Conservation (phyloP, 106 monocot species). For the Iris macrosiphon region DNA sequence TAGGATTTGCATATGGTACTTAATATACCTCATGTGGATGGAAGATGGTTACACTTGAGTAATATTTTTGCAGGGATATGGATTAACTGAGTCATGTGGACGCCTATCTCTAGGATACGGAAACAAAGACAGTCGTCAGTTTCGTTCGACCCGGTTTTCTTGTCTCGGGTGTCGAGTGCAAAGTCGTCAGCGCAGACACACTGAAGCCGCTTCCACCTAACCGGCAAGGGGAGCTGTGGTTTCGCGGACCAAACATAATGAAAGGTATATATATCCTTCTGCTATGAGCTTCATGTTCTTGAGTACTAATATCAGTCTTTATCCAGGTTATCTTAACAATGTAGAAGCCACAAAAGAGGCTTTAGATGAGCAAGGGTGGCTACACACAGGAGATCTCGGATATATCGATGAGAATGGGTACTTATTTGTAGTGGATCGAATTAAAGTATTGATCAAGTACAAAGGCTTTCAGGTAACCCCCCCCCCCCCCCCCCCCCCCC, state of each 20-base stretch:
- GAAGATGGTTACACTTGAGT: no score
- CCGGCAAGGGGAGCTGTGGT: conserved; percentile 68
- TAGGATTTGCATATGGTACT: no score
- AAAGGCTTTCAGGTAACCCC: conserved; percentile 87
- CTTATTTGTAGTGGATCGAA: conserved; percentile 64
- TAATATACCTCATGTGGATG: no score
- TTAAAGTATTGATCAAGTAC: conserved; percentile 80
- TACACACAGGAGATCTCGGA: conserved; percentile 80
- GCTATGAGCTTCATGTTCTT: not conserved
- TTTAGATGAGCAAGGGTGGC: conserved; percentile 60
- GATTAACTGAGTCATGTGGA: conserved; percentile 78
- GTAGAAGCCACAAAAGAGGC: conserved; percentile 52
- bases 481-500: no score
- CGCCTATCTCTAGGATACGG: conserved; percentile 46
- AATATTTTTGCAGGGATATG: conserved; percentile 94
- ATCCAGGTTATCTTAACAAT: conserved; percentile 66
- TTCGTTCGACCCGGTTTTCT: conserved; percentile 57
- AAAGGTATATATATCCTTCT: conserved; percentile 38
- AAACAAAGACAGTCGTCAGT: conserved; percentile 17
- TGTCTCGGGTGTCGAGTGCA: conserved; percentile 49
- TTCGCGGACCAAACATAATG: conserved; percentile 88
- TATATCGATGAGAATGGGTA: conserved; percentile 66
- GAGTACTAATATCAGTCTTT: not conserved
- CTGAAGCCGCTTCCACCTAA: conserved; percentile 56
- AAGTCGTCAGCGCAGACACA: conserved; percentile 49